Evolutionary conservation across 257 asterid species (phyloP), one percentile per base, ranked within the genome.

Genomic region (Gentiana straminea): DNA sequence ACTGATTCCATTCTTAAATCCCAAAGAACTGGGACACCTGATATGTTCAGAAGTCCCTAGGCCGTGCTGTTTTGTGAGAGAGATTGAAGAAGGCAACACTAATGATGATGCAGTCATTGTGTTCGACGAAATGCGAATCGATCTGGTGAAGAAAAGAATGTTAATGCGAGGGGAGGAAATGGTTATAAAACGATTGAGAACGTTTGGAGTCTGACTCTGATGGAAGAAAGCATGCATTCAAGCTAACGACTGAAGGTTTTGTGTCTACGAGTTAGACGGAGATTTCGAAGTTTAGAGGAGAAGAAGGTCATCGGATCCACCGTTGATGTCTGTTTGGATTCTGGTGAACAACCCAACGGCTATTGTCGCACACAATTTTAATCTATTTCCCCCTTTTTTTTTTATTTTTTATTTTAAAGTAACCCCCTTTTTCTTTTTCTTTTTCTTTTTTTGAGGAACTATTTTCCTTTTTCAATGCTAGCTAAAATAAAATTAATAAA

Each of bases 71-170:
- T 47, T 54, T 5, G 60, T 47, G 61, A 78, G 67, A 51, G 86
- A 64, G 59, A 77, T 33, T 4, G 94, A 72, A 49, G 93, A 75
- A 38, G 94, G 89, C 51, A 88, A 81, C 60, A 65, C 24, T 36
- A 77, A 36, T 0, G 81, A 54, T 0, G 96, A 75, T 13, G 68
- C 64, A 62, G 62, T 54, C 94, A 81, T 81, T 45, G 77, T 66
- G 73, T 74, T 56, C 13, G 58, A 1, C 15, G 8, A 56, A 64
- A 61, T 54, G 58, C 51, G 55, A 49, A 0, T 8, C 13, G 59
- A 55, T 51, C 36, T 35, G 6, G 61, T 12, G 47, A 39, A 37
- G 44, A 53, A 51, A 0, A 33, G 13, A 38, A 41, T 35, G 62
- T 35, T 35, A 39, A 52, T 36, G 55, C 44, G 56, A 44, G 59